Percentiles rank a stretch among this genome's conserved stretches.
phyloP scores from a whole-genome alignment of 2,329 filamentous ascomycete genomes.

The Trichoderma afroharzianum region DNA sequence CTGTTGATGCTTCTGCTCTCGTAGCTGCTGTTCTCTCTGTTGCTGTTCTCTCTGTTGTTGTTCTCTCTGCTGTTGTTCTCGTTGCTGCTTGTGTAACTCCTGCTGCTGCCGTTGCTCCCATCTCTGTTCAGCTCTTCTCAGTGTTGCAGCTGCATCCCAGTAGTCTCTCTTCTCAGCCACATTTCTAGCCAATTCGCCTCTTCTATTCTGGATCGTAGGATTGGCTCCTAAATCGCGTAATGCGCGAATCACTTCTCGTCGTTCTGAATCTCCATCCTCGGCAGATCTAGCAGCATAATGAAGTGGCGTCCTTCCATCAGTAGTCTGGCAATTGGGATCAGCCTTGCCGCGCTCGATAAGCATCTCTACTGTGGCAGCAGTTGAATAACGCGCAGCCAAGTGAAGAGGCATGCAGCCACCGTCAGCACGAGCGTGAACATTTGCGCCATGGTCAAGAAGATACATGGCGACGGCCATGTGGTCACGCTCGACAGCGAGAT shows the following conservation, averaged over 20 bases:
- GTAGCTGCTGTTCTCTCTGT: constrained; percentile 18
- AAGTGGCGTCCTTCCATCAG: constrained; percentile 31
- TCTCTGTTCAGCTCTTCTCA: constrained; percentile 32
- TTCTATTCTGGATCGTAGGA: constrained; percentile 27
- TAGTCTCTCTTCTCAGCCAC: constrained; percentile 32
- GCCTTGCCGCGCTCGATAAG: constrained; percentile 30
- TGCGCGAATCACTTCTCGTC: constrained; percentile 29
- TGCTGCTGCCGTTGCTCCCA: constrained; percentile 33
- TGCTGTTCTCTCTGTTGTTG: not conserved
- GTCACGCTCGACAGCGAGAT: constrained; percentile 32
- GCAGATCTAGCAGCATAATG: constrained; percentile 33
- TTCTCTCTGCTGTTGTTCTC: constrained; percentile 21
- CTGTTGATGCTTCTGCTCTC: not conserved
- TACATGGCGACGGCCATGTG: constrained; percentile 33
- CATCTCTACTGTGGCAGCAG: constrained; percentile 30
- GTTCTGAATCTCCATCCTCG: constrained; percentile 30
- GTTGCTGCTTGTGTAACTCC: not conserved
- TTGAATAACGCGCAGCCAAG: constrained; percentile 30
- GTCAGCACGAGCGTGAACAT: constrained; percentile 27
- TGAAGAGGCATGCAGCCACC: constrained; percentile 32
- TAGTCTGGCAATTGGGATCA: constrained; percentile 28
- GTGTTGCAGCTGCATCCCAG: constrained; percentile 32
- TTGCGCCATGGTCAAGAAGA: constrained; percentile 29
- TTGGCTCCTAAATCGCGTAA: constrained; percentile 31
- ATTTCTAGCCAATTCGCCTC: constrained; percentile 29